Percentiles rank a stretch among this genome's conserved stretches.
These are phyloP conservation scores for Puccinia novopanici DNA, from an alignment of 1,284 basidiomycete species.

Conservation along the genomic window DNA sequence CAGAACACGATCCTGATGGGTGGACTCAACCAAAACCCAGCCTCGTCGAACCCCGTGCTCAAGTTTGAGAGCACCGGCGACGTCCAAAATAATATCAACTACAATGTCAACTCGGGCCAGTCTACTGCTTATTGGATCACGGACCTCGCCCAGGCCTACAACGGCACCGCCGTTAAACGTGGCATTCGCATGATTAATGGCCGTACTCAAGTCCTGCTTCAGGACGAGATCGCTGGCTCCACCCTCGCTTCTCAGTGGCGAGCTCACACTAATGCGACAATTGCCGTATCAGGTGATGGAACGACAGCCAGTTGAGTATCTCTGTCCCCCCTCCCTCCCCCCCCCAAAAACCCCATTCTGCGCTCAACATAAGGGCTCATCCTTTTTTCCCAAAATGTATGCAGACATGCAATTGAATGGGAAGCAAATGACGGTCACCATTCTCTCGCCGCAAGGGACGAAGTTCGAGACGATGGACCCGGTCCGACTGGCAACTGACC, in stretches of 20 bases:
- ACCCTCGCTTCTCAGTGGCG: slow-evolving; percentile 74
- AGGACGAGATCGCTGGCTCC: slow-evolving; percentile 59
- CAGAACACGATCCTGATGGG: slow-evolving; percentile 90
- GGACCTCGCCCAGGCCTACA: slow-evolving; percentile 80
- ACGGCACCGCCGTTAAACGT: slow-evolving; percentile 72
- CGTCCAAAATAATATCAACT: slow-evolving; percentile 73
- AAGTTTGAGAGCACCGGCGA: slow-evolving; percentile 68
- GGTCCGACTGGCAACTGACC: slow-evolving; percentile 67
- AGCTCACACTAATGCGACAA: slow-evolving; percentile 87
- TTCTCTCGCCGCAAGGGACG: background rate
- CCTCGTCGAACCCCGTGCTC: slow-evolving; percentile 66
- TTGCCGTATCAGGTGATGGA: slow-evolving; percentile 57
- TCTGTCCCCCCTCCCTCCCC: slow-evolving; percentile 52
- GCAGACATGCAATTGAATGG: slow-evolving; percentile 58
- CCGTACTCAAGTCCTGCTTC: slow-evolving; percentile 79
- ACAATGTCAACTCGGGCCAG: slow-evolving; percentile 64
- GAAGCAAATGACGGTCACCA: slow-evolving; percentile 22
- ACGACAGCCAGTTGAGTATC: slow-evolving; percentile 31
- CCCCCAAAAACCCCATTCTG: slow-evolving; percentile 58
- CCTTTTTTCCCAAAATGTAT: slow-evolving; percentile 60
- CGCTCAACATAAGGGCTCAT: slow-evolving; percentile 62
- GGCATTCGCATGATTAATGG: slow-evolving; percentile 84
- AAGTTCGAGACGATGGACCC: slow-evolving; percentile 53
- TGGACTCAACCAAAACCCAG: slow-evolving; percentile 76
- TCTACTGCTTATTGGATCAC: slow-evolving; percentile 82